Percentiles rank a stretch among this genome's conserved stretches.
Evolutionary conservation across 805 yeast species (phyloP).

Genomic region (Cyberlindnera mississippiensis): DNA sequence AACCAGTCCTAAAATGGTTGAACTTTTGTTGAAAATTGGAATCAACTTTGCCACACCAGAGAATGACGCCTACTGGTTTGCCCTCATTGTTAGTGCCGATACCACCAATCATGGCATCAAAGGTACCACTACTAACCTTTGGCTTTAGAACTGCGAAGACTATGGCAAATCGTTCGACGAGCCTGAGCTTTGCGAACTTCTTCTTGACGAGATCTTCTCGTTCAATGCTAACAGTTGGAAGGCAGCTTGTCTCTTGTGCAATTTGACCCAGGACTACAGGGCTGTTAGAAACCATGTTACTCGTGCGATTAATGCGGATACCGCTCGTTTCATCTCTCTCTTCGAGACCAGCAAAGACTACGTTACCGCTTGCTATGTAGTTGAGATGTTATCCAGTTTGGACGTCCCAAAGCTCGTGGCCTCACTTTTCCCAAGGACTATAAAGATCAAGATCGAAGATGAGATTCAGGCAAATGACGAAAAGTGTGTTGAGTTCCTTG

Average conservation of each 20-base stretch:
- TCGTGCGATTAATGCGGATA: background rate
- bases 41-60: conserved; percentile 13
- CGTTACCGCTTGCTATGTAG: conserved; percentile 17
- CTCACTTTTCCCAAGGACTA: background rate
- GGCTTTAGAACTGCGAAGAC: conserved; percentile 14
- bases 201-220: conserved; percentile 12
- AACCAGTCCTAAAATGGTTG: conserved; percentile 18
- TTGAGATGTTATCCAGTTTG: conserved; percentile 24
- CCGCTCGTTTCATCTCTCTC: background rate
- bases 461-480: conserved; percentile 21
- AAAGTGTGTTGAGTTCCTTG: conserved; percentile 15
- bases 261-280: conserved; percentile 24
- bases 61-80: conserved; percentile 26
- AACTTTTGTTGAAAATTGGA: conserved; percentile 24
- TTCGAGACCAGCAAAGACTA: conserved; percentile 15
- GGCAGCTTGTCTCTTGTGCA: conserved; percentile 25
- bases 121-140: background rate
- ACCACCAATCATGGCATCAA: background rate
- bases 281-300: background rate
- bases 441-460: conserved; percentile 1
- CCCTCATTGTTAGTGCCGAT: conserved; percentile 7
- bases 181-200: conserved; percentile 9
- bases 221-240: conserved; percentile 24
- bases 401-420: conserved; percentile 2
- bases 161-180: conserved; percentile 21